Base-by-base conservation (phyloP, 2,329 filamentous ascomycete genomes). In the Ophiocordyceps robertsii region DNA sequence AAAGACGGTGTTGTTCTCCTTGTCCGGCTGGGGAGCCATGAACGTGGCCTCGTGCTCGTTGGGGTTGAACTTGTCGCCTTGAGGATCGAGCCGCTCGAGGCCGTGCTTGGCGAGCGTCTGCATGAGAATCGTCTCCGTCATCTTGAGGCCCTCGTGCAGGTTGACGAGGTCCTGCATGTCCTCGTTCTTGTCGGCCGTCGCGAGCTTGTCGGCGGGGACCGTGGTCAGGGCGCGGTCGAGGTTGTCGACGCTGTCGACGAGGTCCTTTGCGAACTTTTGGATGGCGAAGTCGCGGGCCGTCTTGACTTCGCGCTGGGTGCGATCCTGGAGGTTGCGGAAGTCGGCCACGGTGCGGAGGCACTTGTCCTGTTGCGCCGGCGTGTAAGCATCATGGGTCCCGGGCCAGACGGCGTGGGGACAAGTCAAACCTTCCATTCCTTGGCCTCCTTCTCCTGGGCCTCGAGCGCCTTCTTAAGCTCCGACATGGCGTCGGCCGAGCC, bases 41-140 rank as follows among this genome's bases (percentile, higher is more conserved):
- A 96, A 96, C 19, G 86, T 92, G 32, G 92, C 92, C 72, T 98
- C 92, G 63, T 96, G 92, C 65, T 85, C 75, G 65, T 95, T 95
- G 51, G 92, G 89, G 69, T 98, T 83, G 71, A 98, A 98, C 66
- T 86, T 88, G 61, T 92, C 82, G 53, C 79, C 75, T 50, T 77
- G 68, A 16, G 92, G 90, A 60, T 89, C 80, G 61, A 95, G 86
- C 52, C 89, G 75, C 72, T 94, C 85, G 48, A 98, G 71, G 43
- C 92, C 92, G 64, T 98, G 92, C 73, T 93, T 95, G 69, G 85
- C 80, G 50, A 98, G 73, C 16, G 90, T 94, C 59, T 72, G 72
- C 70, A 95, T 80, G 56, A 98, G 72, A 56, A 95, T 88, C 46
- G 64, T 72, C 67, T 96, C 87, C 29, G 90, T 96, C 90, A 98